Conservation (phyloP, 2,329 filamentous ascomycete species). For the Thermomyces lanuginosus region DNA sequence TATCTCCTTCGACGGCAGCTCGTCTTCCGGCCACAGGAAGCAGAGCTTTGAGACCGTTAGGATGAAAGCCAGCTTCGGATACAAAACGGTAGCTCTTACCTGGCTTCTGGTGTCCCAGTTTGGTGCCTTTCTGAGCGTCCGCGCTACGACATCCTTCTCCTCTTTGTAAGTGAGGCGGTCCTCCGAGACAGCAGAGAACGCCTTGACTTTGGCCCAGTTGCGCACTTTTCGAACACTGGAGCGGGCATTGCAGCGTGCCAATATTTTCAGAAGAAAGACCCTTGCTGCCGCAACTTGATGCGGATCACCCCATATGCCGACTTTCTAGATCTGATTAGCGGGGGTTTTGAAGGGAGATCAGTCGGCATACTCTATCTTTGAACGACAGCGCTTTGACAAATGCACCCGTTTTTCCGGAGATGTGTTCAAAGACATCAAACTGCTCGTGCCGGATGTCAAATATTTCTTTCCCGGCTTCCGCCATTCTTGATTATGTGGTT, state of each 20-base stretch:
- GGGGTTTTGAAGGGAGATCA: slow-evolving; percentile 5
- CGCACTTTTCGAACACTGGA: slow-evolving; percentile 8
- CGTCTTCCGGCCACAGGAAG: slow-evolving; percentile 32
- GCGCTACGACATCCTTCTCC: too few species aligned
- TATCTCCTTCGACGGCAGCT: slow-evolving; percentile 23
- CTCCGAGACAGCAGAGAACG: slow-evolving; percentile 13
- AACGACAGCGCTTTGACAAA: slow-evolving; percentile 13
- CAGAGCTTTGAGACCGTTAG: slow-evolving; percentile 14
- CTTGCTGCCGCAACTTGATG: slow-evolving; percentile 11
- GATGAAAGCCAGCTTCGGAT: too few species aligned
- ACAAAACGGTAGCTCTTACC: too few species aligned
- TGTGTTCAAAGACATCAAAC: slow-evolving; percentile 13
- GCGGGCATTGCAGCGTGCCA: slow-evolving; percentile 9
- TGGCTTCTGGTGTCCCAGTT: too few species aligned
- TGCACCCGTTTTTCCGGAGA: slow-evolving; percentile 13
- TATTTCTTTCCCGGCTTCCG: slow-evolving; percentile 8
- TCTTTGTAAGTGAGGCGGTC: slow-evolving; percentile 11
- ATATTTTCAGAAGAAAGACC: slow-evolving; percentile 7
- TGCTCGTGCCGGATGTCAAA: slow-evolving; percentile 7
- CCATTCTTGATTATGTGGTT: slow-evolving; percentile 9
- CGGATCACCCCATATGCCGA: slow-evolving; percentile 14
- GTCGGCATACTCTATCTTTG: slow-evolving; percentile 10
- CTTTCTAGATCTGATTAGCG: slow-evolving; percentile 7
- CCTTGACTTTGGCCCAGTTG: slow-evolving; percentile 12
- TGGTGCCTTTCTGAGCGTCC: too few species aligned